phyloP scores from a whole-genome alignment of 495 filamentous ascomycete genomes.

The Halenospora varia region DNA sequence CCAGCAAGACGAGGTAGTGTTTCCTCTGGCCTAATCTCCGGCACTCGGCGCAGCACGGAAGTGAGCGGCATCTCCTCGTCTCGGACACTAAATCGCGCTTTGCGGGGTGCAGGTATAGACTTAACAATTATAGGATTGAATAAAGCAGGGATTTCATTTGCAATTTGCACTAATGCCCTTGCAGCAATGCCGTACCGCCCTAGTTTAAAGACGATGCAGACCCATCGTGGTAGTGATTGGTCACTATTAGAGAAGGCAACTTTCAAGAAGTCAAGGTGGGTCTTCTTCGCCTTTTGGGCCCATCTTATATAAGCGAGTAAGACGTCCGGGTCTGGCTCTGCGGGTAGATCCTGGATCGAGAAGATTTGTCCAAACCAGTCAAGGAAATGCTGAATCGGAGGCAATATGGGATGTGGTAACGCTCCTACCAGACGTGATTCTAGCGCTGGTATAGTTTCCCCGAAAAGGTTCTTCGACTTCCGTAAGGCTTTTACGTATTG shows the following conservation, averaged over 20 bases:
- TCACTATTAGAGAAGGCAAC: conserved; percentile 9
- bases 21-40: conserved; percentile 1
- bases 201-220: conserved; percentile 18
- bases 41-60: conserved; percentile 2
- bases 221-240: conserved; percentile 17
- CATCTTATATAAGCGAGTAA: conserved; percentile 13
- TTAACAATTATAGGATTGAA: conserved; percentile 19
- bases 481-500: conserved; percentile 12
- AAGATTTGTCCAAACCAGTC: conserved; percentile 12
- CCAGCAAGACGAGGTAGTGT: conserved; percentile 5
- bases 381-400: conserved; percentile 13
- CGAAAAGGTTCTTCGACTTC: background rate
- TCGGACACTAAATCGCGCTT: background rate
- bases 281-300: conserved; percentile 15
- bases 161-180: conserved; percentile 15
- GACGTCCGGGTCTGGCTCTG: background rate
- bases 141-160: conserved; percentile 10
- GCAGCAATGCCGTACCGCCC: conserved; percentile 23
- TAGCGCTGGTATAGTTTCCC: conserved; percentile 1
- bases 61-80: conserved; percentile 5
- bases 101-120: conserved; percentile 13
- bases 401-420: background rate
- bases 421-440: background rate
- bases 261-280: conserved; percentile 8
- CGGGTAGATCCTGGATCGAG: conserved; percentile 2